phyloP scores from a whole-genome alignment of 106 monocot genomes.

The Cymbidium sinense region DNA sequence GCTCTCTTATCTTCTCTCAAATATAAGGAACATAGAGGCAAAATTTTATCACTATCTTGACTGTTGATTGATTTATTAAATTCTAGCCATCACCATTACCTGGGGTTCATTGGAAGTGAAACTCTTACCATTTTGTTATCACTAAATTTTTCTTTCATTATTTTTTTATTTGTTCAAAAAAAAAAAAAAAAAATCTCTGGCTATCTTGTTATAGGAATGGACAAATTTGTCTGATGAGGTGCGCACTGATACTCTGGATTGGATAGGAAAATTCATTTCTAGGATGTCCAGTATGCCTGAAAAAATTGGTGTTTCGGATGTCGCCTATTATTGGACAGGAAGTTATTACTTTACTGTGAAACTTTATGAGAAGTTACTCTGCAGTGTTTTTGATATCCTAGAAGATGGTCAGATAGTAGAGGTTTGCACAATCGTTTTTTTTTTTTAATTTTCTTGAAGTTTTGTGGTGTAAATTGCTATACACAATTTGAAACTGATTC shows the following conservation, averaged over 20 bases:
- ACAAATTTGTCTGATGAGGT: slow-evolving; percentile 15
- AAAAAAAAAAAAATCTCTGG: neutral
- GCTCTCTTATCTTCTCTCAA: slow-evolving; percentile 30
- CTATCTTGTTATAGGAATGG: slow-evolving; percentile 37
- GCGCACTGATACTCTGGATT: slow-evolving; percentile 28
- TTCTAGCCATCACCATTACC: neutral
- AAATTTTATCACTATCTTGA: slow-evolving; percentile 4
- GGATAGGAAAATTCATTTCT: slow-evolving; percentile 39
- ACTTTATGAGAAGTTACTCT: slow-evolving; percentile 63
- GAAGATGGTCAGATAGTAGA: slow-evolving; percentile 70
- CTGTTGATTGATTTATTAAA: neutral
- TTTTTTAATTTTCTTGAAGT: too few relatives aligned
- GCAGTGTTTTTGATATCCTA: slow-evolving; percentile 73
- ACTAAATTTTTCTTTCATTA: neutral
- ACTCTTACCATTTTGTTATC: neutral
- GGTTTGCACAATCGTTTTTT: slow-evolving; percentile 25
- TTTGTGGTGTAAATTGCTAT: neutral
- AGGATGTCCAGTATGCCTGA: slow-evolving; percentile 31
- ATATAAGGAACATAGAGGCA: slow-evolving; percentile 43
- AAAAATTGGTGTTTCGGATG: slow-evolving; percentile 48
- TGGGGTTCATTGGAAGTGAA: neutral
- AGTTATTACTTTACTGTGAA: slow-evolving; percentile 53
- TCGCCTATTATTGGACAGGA: slow-evolving; percentile 51
- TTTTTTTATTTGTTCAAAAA: slow-evolving; percentile 8
- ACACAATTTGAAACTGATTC: neutral